Evolutionary conservation across 495 filamentous ascomycete genomes (phyloP).

Genomic region (Penicillium odoratum): DNA sequence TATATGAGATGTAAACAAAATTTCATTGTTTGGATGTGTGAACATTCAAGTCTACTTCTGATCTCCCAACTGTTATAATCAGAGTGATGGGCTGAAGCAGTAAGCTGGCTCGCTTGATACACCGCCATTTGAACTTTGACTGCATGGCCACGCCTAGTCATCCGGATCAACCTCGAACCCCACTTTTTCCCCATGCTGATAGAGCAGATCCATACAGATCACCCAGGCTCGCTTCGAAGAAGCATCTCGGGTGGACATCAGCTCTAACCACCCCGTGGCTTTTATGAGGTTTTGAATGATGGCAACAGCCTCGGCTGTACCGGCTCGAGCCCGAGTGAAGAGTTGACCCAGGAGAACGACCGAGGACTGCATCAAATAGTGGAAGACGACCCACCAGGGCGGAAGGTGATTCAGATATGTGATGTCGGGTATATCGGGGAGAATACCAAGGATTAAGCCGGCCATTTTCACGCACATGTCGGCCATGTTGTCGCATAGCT

Average conservation of each 20-base stretch:
- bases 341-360: constrained; percentile 57
- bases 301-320: constrained; percentile 32
- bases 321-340: constrained; percentile 41
- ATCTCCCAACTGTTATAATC: too few species aligned
- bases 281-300: constrained; percentile 47
- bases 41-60: too few species aligned
- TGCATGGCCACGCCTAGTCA: background rate
- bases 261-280: constrained; percentile 46
- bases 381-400: constrained; percentile 62
- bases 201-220: constrained; percentile 26
- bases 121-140: too few species aligned
- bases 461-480: constrained; percentile 52
- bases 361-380: constrained; percentile 59
- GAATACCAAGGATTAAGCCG: constrained; percentile 43
- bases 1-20: background rate
- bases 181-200: constrained; percentile 7
- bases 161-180: background rate
- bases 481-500: constrained; percentile 51
- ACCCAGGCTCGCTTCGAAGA: constrained; percentile 48
- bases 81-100: too few species aligned
- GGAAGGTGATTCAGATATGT: constrained; percentile 41
- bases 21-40: too few species aligned
- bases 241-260: constrained; percentile 47
- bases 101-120: too few species aligned
- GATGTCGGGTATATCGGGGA: constrained; percentile 39